Evolutionary conservation across 1,139 yeast species (phyloP).

Genomic region (Candida tetrigidarum): DNA sequence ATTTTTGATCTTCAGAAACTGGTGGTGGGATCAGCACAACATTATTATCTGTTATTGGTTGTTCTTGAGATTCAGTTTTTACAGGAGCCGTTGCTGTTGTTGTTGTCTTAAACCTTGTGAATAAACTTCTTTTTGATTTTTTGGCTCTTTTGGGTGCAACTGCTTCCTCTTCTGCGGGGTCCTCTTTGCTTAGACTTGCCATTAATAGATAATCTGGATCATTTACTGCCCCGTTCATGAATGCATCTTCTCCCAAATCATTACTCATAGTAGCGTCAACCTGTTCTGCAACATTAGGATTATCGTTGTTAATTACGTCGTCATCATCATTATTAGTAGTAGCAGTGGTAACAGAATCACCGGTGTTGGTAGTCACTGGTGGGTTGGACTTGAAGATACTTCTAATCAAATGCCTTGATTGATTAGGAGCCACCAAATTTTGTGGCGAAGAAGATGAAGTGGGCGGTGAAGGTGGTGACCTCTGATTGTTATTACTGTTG

Average conservation of each 20-base stretch:
- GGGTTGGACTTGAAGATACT: constrained; percentile 41
- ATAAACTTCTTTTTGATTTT: constrained; percentile 41
- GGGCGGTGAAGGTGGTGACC: constrained; percentile 27
- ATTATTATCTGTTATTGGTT: constrained; percentile 6
- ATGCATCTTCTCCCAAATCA: constrained; percentile 9
- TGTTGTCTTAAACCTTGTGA: constrained; percentile 49
- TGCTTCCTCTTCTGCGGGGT: constrained; percentile 24
- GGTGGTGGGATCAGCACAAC: background rate
- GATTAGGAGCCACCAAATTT: constrained; percentile 17
- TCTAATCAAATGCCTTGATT: constrained; percentile 42
- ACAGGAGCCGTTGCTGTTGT: constrained; percentile 34
- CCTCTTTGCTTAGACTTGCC: constrained; percentile 28
- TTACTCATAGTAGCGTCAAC: constrained; percentile 14
- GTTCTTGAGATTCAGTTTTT: constrained; percentile 13
- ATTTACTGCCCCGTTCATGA: constrained; percentile 7
- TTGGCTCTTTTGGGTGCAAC: constrained; percentile 31
- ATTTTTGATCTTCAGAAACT: constrained; percentile 8
- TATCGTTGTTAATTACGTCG: constrained; percentile 8
- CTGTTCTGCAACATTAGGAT: constrained; percentile 9
- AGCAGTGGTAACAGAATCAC: constrained; percentile 2
- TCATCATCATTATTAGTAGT: background rate
- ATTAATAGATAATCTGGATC: constrained; percentile 22
- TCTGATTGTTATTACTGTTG: constrained; percentile 20
- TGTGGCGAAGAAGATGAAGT: constrained; percentile 14
- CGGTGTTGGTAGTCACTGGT: constrained; percentile 3